A percentile compares a stretch with the other conserved stretches of the same genome.
Evolutionary conservation across 2,329 filamentous ascomycete genomes (phyloP).

Genomic region (Orbilia javanica): DNA sequence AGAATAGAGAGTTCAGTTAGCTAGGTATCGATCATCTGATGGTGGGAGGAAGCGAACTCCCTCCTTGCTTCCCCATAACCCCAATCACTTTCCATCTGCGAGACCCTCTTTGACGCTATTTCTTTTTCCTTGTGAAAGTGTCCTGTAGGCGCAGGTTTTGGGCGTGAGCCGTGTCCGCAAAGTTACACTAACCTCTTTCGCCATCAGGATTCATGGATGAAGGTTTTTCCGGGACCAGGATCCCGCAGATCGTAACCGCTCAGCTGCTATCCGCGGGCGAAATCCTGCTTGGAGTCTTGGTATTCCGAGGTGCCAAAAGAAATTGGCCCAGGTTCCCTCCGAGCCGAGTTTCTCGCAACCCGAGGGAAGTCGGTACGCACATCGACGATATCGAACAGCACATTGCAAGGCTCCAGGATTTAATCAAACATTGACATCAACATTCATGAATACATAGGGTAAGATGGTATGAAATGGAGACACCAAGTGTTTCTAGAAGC

Average conservation of each 20-base stretch:
- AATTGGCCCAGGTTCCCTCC: conserved; percentile 2
- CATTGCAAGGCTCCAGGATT: background rate
- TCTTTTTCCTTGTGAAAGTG: conserved; percentile 37
- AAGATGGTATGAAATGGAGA: conserved; percentile 5
- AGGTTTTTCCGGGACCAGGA: conserved; percentile 58
- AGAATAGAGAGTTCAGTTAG: conserved; percentile 2
- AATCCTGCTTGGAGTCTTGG: conserved; percentile 15
- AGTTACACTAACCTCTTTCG: conserved; percentile 41
- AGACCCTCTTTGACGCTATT: conserved; percentile 24
- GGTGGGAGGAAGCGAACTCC: conserved; percentile 18
- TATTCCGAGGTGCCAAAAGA: conserved; percentile 27
- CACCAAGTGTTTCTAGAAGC: conserved; percentile 19
- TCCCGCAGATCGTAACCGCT: conserved; percentile 54
- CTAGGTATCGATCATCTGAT: conserved; percentile 48
- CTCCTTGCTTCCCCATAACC: conserved; percentile 23
- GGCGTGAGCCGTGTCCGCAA: conserved; percentile 51
- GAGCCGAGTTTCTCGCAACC: background rate
- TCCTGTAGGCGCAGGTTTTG: conserved; percentile 39
- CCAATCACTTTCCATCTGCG: background rate
- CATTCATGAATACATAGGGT: background rate
- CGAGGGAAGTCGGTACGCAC: background rate
- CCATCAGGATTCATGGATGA: conserved; percentile 53
- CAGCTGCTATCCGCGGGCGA: conserved; percentile 32
- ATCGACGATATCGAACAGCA: background rate
- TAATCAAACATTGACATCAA: background rate